Base-by-base conservation (phyloP, 306 rosid species). In the Crataegus laevigata region DNA sequence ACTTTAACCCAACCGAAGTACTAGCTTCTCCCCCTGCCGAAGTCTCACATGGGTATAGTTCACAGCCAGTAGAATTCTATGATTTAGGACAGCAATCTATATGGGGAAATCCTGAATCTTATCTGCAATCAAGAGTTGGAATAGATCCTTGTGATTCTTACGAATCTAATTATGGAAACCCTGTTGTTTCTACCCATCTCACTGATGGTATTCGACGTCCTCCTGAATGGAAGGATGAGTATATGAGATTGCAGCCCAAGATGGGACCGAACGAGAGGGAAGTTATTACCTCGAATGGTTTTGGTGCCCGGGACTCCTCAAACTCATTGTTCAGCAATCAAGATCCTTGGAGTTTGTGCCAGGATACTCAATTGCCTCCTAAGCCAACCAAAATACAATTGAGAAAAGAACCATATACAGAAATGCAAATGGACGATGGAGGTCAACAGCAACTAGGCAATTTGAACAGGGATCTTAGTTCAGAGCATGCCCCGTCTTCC, bases 321-420 rank as follows among this genome's bases (percentile, higher is more conserved):
- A 87, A 88, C 83, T 94, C 96, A 78, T 89, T 94, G 58, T 89
- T 94, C 79, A 89, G 96, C 79, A 75, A 89, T 78, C 93, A 91
- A 66, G 96, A 91, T 87, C 96, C 91, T 57, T 94, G 98, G 98
- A 88, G 74, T 83, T 55, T 88, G 70, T 83, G 68, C 70, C 89
- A 88, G 2, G 87, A 88, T 42, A 72, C 90, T 67, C 91, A 84
- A 73, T 77, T 84, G 87, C 91, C 88, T 28, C 87, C 82, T 51
- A 84, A 76, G 75, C 85, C 87, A 21, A 87, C 63, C 75, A 84
- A 83, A 70, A 54, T 82, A 72, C 75, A 76, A 18, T 72, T 71
- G 26, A 81, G 74, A 68, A 85, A 83, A 82, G 98, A 84, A 79
- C 84, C 74, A 50, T 81, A 55, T 69, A 50, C 82, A 58, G 87